A percentile compares a stretch with the other conserved stretches of the same genome.
phyloP scores from a whole-genome alignment of 176 grass and related monocot species.

The Avena atlantica region DNA sequence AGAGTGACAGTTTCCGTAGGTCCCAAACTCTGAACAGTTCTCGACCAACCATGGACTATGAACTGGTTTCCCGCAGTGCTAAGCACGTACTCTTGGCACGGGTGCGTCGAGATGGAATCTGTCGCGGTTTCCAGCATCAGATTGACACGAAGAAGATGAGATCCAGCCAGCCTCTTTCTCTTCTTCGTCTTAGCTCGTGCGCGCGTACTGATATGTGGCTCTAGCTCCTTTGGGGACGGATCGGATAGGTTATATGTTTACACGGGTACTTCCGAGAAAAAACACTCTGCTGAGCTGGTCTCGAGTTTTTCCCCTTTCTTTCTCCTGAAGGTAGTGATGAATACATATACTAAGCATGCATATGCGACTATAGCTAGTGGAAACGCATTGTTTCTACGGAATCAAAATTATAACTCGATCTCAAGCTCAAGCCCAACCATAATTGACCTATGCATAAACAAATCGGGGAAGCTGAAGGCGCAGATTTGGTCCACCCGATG shows the following conservation, averaged over 20 bases:
- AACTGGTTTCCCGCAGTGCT: neutral
- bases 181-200: conserved; percentile 22
- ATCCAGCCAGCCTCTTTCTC: neutral
- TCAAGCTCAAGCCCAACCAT: neutral
- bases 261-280: too few relatives aligned
- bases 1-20: conserved; percentile 7
- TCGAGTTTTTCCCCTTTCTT: neutral
- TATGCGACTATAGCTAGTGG: neutral
- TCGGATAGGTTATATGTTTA: too few relatives aligned
- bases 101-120: neutral
- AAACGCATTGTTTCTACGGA: neutral
- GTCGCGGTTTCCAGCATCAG: conserved; percentile 10
- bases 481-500: neutral
- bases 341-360: neutral
- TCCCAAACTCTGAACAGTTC: conserved; percentile 31
- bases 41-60: conserved; percentile 35
- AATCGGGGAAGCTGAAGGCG: neutral
- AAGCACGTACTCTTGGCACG: neutral
- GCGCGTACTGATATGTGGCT: conserved; percentile 37
- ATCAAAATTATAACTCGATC: neutral
- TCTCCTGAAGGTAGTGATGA: neutral
- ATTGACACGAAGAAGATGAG: neutral
- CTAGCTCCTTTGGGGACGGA: neutral
- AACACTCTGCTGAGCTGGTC: neutral
- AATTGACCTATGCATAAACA: conserved; percentile 2